Percentiles rank a stretch among this genome's conserved stretches.
Conservation (phyloP, 2,329 filamentous ascomycete genomes). For the Aspergillus sojae region DNA sequence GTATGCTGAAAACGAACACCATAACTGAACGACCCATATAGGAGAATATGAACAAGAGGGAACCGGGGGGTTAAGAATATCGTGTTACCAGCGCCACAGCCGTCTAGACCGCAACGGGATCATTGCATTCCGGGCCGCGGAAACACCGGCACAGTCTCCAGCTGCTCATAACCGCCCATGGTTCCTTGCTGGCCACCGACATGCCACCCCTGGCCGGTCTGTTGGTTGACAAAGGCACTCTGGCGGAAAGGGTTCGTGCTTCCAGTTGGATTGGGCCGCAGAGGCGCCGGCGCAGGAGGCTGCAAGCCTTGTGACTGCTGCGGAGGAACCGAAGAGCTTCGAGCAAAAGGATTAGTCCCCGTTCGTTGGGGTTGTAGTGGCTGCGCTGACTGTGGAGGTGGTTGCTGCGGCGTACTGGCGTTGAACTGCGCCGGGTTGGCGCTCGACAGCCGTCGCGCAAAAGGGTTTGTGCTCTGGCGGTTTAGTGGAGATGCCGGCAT, state of each 20-base stretch:
- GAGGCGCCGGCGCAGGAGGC: slow-evolving; percentile 44
- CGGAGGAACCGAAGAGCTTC: slow-evolving; percentile 50
- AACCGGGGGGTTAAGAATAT: neutral
- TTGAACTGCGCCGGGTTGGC: slow-evolving; percentile 33
- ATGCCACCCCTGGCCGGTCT: slow-evolving; percentile 88
- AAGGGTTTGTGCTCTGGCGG: slow-evolving; percentile 81
- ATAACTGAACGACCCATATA: slow-evolving; percentile 7
- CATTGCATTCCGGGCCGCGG: slow-evolving; percentile 67
- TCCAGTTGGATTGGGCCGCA: slow-evolving; percentile 78
- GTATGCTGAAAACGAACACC: slow-evolving; percentile 13
- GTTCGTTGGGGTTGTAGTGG: slow-evolving; percentile 58
- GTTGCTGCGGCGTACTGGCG: slow-evolving; percentile 26
- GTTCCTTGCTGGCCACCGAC: slow-evolving; percentile 71
- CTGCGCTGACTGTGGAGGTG: slow-evolving; percentile 32
- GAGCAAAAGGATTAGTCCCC: slow-evolving; percentile 72
- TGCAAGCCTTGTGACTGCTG: slow-evolving; percentile 39
- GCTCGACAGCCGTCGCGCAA: slow-evolving; percentile 65
- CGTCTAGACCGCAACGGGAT: neutral
- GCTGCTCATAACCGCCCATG: slow-evolving; percentile 72
- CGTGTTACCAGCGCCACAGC: neutral
- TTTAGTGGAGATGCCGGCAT: slow-evolving; percentile 50
- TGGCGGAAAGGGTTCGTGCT: slow-evolving; percentile 95
- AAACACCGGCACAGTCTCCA: slow-evolving; percentile 82
- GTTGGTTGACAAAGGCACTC: slow-evolving; percentile 84
- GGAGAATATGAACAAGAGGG: slow-evolving; percentile 6